Conservation (phyloP, 1,284 basidiomycete genomes). For the Xerocomus amazonicus region DNA sequence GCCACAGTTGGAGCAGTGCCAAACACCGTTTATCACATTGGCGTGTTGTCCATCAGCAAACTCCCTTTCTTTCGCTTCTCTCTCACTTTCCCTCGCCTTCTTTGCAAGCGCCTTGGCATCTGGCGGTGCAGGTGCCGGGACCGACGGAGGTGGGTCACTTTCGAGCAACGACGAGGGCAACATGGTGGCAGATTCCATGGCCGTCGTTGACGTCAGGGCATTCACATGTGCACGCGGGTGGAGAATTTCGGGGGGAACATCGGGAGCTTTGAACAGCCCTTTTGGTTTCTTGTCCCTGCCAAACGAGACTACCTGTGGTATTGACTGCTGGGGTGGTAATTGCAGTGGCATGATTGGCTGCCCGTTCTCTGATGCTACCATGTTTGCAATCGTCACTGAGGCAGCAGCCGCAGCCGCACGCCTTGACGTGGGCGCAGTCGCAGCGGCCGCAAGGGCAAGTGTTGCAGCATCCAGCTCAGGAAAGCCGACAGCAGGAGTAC, state of each 20-base stretch:
- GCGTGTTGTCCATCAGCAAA: slow-evolving; percentile 78
- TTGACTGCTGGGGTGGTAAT: slow-evolving; percentile 41
- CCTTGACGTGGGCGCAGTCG: slow-evolving; percentile 63
- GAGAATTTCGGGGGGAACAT: slow-evolving; percentile 52
- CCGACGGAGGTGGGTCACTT: slow-evolving; percentile 48
- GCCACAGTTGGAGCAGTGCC: slow-evolving; percentile 92
- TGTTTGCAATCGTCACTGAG: slow-evolving; percentile 74
- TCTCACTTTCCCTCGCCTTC: slow-evolving; percentile 67
- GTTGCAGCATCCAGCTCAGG: slow-evolving; percentile 71
- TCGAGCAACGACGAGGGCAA: slow-evolving; percentile 50
- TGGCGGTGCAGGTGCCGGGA: slow-evolving; percentile 34
- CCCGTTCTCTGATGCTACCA: slow-evolving; percentile 81
- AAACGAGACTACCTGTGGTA: slow-evolving; percentile 32
- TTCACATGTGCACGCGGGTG: slow-evolving; percentile 54
- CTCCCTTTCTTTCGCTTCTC: slow-evolving; percentile 78
- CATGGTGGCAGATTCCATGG: slow-evolving; percentile 53
- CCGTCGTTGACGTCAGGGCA: slow-evolving; percentile 62
- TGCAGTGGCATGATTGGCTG: slow-evolving; percentile 52
- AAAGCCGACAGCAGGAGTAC: slow-evolving; percentile 83
- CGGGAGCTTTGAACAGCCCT: slow-evolving; percentile 69
- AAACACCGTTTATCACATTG: slow-evolving; percentile 78
- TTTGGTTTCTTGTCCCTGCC: slow-evolving; percentile 67
- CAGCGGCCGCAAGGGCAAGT: slow-evolving; percentile 58
- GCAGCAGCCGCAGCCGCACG: slow-evolving; percentile 85
- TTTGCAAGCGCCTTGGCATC: slow-evolving; percentile 51